Percentiles rank a stretch among this genome's conserved stretches.
phyloP scores from a whole-genome alignment of 306 rosid genomes.

The Crataegus laevigata region DNA sequence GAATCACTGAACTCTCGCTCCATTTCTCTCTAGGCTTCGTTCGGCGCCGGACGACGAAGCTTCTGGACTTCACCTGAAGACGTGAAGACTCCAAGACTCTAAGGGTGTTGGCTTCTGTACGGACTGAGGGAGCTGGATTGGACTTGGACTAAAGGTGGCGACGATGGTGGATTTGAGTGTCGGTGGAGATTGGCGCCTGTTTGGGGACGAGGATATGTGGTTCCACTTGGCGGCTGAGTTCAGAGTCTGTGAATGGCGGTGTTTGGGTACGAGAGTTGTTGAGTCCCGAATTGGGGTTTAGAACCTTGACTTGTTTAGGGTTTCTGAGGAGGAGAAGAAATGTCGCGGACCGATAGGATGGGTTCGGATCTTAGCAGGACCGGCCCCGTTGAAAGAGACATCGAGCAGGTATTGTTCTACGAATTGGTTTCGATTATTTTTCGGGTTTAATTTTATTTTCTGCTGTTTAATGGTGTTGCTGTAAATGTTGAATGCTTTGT shows the following conservation, averaged over 20 bases:
- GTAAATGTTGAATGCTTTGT: conserved; percentile 2
- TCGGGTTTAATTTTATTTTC: background rate
- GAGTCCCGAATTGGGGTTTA: conserved; percentile 37
- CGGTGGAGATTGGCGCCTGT: conserved; percentile 34
- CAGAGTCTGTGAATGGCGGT: conserved; percentile 60
- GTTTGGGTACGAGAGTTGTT: conserved; percentile 52
- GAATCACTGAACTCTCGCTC: conserved; percentile 27
- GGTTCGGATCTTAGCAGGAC: conserved; percentile 86
- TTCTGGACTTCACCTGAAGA: conserved; percentile 1
- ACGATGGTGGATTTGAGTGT: conserved; percentile 52
- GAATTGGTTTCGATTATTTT: conserved; percentile 11
- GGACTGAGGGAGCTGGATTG: conserved; percentile 26
- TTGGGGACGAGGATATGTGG: conserved; percentile 27
- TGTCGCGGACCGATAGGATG: conserved; percentile 72
- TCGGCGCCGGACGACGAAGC: background rate
- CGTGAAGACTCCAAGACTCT: conserved; percentile 20
- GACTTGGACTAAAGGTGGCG: conserved; percentile 14
- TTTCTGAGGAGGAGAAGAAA: conserved; percentile 20
- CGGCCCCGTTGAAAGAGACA: conserved; percentile 83
- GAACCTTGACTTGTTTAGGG: conserved; percentile 32
- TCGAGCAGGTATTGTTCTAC: conserved; percentile 64
- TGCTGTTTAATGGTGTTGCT: conserved; percentile 6
- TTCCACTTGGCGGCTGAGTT: conserved; percentile 31
- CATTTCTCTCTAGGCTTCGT: conserved; percentile 5
- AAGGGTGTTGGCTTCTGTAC: conserved; percentile 16